Evolutionary conservation across 2,329 filamentous ascomycete species (phyloP), one percentile per base, ranked within the genome.

Genomic region (Sporothrix euskadiensis): DNA sequence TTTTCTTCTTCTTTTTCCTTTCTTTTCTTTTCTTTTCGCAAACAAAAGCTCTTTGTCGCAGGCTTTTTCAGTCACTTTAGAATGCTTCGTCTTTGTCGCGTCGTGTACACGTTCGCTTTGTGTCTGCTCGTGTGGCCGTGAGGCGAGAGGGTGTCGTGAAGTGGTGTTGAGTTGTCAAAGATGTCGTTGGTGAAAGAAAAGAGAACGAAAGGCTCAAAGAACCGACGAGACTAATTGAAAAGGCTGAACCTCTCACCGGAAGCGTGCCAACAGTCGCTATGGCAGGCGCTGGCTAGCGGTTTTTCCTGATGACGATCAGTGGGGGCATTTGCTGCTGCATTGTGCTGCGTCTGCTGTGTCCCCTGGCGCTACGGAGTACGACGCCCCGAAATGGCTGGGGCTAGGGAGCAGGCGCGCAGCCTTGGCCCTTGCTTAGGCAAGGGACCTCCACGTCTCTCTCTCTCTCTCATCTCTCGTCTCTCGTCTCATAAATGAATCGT

Each of bases 231-330:
- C 49, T n/a, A n/a, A 68, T 49, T 32, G 22, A 7, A 32, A 68
- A 66, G n/a, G n/a, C 35, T 49, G 44, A 16, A 49, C 44, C 14
- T 49, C 35, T 19, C 44, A 12, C 44, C 44, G 16, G 16, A 61
- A 61, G 32, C 57, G 32, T 41, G 57, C 57, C 35, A 65, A 30
- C 39, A 30, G 39, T 12, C 61, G 61, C 61, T 26, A 65, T 30
- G 61, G 61, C 61, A 16, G 61, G 22, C 61, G 61, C 61, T 65
- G 61, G 61, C 14, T 49, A 39, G 61, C 61, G 61, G 39, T 9
- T 47, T 4, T 47, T 65, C 7, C n/a, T 14, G 7, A 10, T 39
- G 61, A n/a, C 61, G 39, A 65, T 65, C 61, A 26, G 61, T 65
- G 39, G 61, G 61, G 61, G 61, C 41, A 10, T 10, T 10, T n/a